phyloP scores from a whole-genome alignment of 371 early-diverging fungal genomes.

The Mucor saturninus region DNA sequence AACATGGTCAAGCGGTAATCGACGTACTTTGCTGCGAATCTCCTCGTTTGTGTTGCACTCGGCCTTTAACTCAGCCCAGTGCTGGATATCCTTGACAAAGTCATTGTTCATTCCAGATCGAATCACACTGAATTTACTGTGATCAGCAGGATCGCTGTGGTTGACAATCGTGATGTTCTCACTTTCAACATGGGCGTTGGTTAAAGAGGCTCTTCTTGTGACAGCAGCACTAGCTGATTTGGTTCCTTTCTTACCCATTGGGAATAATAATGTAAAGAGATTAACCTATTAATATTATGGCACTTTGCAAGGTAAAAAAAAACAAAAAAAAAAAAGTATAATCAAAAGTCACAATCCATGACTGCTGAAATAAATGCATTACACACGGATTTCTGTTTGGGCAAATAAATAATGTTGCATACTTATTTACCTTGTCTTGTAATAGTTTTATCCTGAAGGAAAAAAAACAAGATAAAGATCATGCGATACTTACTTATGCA shows the following conservation, averaged over 20 bases:
- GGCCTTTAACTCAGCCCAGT: conserved; percentile 24
- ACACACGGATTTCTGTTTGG: too few species aligned
- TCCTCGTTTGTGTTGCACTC: conserved; percentile 23
- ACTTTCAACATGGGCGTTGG: neutral
- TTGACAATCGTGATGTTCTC: conserved; percentile 10
- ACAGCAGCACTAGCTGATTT: neutral
- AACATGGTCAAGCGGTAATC: conserved; percentile 26
- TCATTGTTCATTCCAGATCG: conserved; percentile 2
- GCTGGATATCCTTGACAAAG: conserved; percentile 8
- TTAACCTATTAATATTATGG: neutral
- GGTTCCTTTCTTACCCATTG: conserved; percentile 21
- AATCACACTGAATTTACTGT: conserved; percentile 29
- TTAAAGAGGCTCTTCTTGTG: conserved; percentile 19
- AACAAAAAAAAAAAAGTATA: neutral
- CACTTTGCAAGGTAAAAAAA: neutral
- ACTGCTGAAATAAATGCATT: neutral
- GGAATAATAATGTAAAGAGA: neutral
- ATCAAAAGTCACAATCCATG: neutral
- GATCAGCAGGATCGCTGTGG: conserved; percentile 16
- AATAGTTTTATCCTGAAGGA: too few species aligned
- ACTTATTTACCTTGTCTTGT: too few species aligned
- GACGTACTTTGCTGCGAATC: conserved; percentile 25
- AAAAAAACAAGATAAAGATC: too few species aligned
- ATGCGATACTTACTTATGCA: too few species aligned
- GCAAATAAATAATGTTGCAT: too few species aligned